Evolutionary conservation across 345 rosid species (phyloP), one percentile per base, ranked within the genome.

Genomic region (Salix purpurea): DNA sequence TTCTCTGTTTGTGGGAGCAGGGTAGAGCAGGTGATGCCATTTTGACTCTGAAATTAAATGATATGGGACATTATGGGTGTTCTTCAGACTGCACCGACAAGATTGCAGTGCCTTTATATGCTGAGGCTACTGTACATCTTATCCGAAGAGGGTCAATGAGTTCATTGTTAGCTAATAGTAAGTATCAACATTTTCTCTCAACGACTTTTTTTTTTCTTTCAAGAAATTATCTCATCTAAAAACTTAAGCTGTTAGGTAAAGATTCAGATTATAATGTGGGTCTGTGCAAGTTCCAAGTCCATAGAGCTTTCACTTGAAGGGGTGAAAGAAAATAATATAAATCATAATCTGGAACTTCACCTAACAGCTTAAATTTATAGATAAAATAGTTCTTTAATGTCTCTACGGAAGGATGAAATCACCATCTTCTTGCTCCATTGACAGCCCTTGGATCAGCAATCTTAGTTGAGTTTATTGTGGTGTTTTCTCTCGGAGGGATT

Each of bases 51-150:
- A 91, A 86, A 78, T 2, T 93, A 75, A 91, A 85, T 46, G 99
- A 95, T 72, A 83, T 91, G 88, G 97, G 99, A 73, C 89, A 90
- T 66, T 85, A 89, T 37, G 99, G 99, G 11, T 86, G 97, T 70
- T 81, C 77, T 71, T 77, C 83, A 42, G 92, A 89, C 71, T 92
- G 94, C 50, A 44, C 54, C 0, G 93, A 91, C 77, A 91, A 77
- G 58, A 72, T 86, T 46, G 84, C 94, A n/a, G 46, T 70, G 77
- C 93, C 98, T 71, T 65, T 91, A 82, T 79, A 74, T 18, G 85
- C 90, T 3, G 85, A 84, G 79, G 96, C 94, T 69, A 84, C 78
- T 1, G 82, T 91, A 70, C 89, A 88, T 52, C 86, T 95, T n/a
- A 81, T 93, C 48, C 74, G 86, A 72, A 85, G 86, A 74, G 87